phyloP scores from a whole-genome alignment of 192 early-diverging fungal species.

The Coemansia sp. region DNA sequence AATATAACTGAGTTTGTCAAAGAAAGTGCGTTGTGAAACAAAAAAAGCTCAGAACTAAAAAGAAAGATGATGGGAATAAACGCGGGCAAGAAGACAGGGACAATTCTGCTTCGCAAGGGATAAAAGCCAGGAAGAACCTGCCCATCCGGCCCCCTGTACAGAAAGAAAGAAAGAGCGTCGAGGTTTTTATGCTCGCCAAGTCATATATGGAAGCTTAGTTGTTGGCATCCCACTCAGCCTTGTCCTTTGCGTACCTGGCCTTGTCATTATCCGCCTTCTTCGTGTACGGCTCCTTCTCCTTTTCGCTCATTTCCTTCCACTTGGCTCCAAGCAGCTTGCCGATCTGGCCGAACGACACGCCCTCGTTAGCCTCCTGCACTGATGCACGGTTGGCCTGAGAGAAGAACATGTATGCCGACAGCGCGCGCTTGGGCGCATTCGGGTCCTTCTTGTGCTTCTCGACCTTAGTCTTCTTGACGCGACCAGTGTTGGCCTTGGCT shows the following conservation, averaged over 20 bases:
- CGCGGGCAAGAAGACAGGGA: constrained; percentile 3
- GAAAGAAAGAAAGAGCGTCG: not conserved
- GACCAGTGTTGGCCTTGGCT: not conserved
- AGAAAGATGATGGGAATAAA: constrained; percentile 1
- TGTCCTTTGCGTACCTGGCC: constrained; percentile 47
- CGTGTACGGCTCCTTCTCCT: constrained; percentile 60
- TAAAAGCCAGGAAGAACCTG: not conserved
- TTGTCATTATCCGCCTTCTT: constrained; percentile 53
- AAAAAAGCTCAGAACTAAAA: not conserved
- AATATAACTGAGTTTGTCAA: not conserved
- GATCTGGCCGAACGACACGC: constrained; percentile 65
- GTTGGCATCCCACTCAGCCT: constrained; percentile 33
- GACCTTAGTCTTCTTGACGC: constrained; percentile 14
- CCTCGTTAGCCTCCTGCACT: constrained; percentile 81
- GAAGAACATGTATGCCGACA: constrained; percentile 92
- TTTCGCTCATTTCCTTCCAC: constrained; percentile 62
- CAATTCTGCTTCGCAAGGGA: not conserved
- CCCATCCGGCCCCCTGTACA: constrained; percentile 7
- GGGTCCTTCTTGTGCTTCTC: constrained; percentile 71
- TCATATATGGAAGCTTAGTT: constrained; percentile 11
- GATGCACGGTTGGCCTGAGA: constrained; percentile 75
- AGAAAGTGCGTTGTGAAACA: constrained; percentile 3
- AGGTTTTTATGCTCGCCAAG: not conserved
- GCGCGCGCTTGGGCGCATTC: constrained; percentile 85
- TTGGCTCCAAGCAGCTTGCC: constrained; percentile 71